These are phyloP conservation scores for Erythrophleum ivorense DNA, from an alignment of 331 rosid species.

Conservation along the genomic window DNA sequence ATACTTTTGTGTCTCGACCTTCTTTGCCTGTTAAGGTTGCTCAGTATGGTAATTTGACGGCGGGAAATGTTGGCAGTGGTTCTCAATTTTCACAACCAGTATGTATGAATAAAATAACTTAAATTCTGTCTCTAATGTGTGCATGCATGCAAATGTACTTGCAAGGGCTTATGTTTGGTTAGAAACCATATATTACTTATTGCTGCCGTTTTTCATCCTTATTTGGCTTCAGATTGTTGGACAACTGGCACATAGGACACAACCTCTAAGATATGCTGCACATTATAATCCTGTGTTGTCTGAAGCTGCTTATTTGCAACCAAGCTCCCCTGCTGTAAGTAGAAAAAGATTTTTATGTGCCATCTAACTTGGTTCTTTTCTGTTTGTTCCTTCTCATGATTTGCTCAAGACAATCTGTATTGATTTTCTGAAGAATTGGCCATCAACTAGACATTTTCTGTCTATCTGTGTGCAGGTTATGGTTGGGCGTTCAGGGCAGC, in stretches of 20 bases:
- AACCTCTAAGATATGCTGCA: conserved; percentile 63
- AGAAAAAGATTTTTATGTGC: conserved; percentile 27
- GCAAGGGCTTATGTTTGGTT: conserved; percentile 6
- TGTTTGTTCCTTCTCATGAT: conserved; percentile 2
- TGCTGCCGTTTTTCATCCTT: conserved; percentile 28
- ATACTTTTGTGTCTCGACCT: conserved; percentile 56
- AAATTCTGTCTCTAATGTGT: conserved; percentile 15
- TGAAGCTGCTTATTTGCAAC: conserved; percentile 69
- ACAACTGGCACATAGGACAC: conserved; percentile 70
- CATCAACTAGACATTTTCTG: conserved; percentile 10
- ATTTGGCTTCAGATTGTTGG: conserved; percentile 67
- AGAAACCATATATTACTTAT: conserved; percentile 25
- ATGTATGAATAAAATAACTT: conserved; percentile 41
- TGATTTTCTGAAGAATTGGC: conserved; percentile 33
- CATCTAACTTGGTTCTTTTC: conserved; percentile 35
- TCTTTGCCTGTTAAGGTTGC: conserved; percentile 66
- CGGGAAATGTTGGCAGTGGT: conserved; percentile 67
- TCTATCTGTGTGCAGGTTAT: conserved; percentile 64
- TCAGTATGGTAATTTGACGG: conserved; percentile 63
- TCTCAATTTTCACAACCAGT: conserved; percentile 83
- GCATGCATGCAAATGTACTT: conserved; percentile 7
- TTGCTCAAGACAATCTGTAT: conserved; percentile 15
- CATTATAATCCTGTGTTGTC: conserved; percentile 71
- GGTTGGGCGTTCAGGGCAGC: conserved; percentile 82
- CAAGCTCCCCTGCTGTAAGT: conserved; percentile 81